These are phyloP conservation scores for Candida rishiriensis DNA, from an alignment of 805 yeast species.

Conservation along the genomic window DNA sequence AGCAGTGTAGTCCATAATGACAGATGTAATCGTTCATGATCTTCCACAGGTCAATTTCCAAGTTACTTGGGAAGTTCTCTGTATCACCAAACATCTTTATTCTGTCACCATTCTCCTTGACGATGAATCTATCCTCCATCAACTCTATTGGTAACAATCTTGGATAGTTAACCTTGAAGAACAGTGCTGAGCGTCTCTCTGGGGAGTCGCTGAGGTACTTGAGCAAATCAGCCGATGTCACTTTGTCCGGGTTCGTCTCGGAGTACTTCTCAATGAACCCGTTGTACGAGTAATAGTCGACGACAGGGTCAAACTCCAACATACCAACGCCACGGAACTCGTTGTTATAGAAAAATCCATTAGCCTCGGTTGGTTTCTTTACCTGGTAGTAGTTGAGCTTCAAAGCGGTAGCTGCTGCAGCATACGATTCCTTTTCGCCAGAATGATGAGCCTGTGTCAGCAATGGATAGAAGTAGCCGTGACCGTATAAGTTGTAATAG, in stretches of 20 bases:
- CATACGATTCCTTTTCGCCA: conserved; percentile 50
- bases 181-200: conserved; percentile 24
- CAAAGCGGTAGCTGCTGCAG: conserved; percentile 45
- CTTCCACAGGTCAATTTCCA: conserved; percentile 27
- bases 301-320: conserved; percentile 49
- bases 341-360: conserved; percentile 38
- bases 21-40: conserved; percentile 31
- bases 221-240: conserved; percentile 15
- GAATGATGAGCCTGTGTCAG: conserved; percentile 36
- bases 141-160: conserved; percentile 29
- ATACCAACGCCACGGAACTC: conserved; percentile 45
- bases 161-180: conserved; percentile 31
- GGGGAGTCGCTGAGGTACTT: conserved; percentile 19
- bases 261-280: conserved; percentile 20
- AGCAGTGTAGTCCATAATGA: conserved; percentile 21
- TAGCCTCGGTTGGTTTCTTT: conserved; percentile 39
- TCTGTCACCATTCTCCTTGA: conserved; percentile 31
- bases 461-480: conserved; percentile 36
- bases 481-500: conserved; percentile 47
- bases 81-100: conserved; percentile 25
- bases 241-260: conserved; percentile 15
- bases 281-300: conserved; percentile 31
- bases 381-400: conserved; percentile 42
- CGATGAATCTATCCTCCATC: conserved; percentile 20
- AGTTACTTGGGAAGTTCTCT: conserved; percentile 13